Base-by-base conservation (phyloP, 441 rosid species). In the Euphorbia celastroides region DNA sequence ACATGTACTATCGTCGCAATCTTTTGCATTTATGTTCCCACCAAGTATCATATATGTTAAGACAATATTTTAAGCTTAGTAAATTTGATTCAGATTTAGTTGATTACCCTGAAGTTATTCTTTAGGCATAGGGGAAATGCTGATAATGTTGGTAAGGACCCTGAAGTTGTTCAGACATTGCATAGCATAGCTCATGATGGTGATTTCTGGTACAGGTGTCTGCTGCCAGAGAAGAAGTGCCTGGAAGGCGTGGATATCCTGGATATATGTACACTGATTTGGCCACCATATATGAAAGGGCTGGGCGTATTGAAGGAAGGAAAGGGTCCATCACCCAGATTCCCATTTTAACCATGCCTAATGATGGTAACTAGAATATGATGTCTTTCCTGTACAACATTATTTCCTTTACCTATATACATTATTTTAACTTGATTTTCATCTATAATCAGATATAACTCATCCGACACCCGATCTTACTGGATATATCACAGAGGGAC, bases 181-280 rank as follows among this genome's bases (percentile, higher is more conserved):
- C 50, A 44, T 44, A 44, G 38, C 50, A 44, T 44, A 44, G 19
- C 50, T 44, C 50, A 44, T 44, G 50, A 44, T 50, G 7, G 27
- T 50, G 50, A 70, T 44, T 62, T 28, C 58, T 41, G 54, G 31
- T 81, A 54, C 84, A 92, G 99, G 98, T 95, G 17, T 95, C 99
- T 67, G 99, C 99, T 79, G 99, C 99, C 23, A 77, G 99, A 74
- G 99, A 95, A 71, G 99, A 95, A 78, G 99, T 95, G 9, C 99
- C 99, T n/a, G 99, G 99, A 77, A 88, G 99, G 74, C 96, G 99
- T 84, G 99, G 99, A 68, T 93, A 94, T 84, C 99, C 99, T 1
- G 99, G 99, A 60, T 95, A 95, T 68, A 95, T 95, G 99, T 95
- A 95, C 62, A 95, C 99, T 46, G 99, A 95, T 92, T 84, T 95